Percentiles rank a stretch among this genome's conserved stretches.
phyloP scores from a whole-genome alignment of 768 basidiomycete genomes.

The Cubamyces lactineus region DNA sequence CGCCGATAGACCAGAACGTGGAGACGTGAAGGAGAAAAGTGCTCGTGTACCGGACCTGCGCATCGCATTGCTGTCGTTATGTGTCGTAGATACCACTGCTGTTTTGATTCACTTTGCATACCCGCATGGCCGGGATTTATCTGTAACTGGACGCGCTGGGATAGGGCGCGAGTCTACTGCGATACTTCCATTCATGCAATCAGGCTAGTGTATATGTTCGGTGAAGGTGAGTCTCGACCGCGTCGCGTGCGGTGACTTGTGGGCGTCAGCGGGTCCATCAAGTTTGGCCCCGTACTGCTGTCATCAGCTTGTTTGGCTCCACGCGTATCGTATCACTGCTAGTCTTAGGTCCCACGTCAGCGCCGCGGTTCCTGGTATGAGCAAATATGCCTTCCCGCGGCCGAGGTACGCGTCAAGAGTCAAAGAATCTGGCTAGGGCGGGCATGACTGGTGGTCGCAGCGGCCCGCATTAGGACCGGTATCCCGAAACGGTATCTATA shows the following conservation, averaged over 20 bases:
- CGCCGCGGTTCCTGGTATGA: too few relatives aligned
- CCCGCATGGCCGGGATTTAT: constrained; percentile 5
- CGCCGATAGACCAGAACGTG: constrained; percentile 25
- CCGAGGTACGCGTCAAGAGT: too few relatives aligned
- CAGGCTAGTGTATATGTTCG: background rate
- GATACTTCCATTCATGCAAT: background rate
- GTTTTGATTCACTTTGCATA: constrained; percentile 10
- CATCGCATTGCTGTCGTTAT: constrained; percentile 21
- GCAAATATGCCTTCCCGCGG: too few relatives aligned
- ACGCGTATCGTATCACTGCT: too few relatives aligned
- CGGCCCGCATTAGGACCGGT: background rate
- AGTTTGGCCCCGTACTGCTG: background rate
- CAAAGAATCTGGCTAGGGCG: too few relatives aligned
- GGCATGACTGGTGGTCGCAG: too few relatives aligned
- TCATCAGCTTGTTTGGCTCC: background rate
- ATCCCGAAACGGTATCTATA: background rate
- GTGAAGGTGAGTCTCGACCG: too few relatives aligned
- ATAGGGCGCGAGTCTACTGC: background rate
- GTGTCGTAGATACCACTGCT: constrained; percentile 21
- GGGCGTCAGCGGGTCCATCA: constrained; percentile 9
- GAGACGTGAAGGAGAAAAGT: constrained; percentile 2
- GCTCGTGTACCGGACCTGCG: constrained; percentile 14
- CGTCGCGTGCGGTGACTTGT: background rate
- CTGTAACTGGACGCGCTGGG: too few relatives aligned
- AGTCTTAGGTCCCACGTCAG: too few relatives aligned